These are phyloP conservation scores for Globisporangium ultimum DNA, from an alignment of 352 stramenopile genomes.

Conservation along the genomic window DNA sequence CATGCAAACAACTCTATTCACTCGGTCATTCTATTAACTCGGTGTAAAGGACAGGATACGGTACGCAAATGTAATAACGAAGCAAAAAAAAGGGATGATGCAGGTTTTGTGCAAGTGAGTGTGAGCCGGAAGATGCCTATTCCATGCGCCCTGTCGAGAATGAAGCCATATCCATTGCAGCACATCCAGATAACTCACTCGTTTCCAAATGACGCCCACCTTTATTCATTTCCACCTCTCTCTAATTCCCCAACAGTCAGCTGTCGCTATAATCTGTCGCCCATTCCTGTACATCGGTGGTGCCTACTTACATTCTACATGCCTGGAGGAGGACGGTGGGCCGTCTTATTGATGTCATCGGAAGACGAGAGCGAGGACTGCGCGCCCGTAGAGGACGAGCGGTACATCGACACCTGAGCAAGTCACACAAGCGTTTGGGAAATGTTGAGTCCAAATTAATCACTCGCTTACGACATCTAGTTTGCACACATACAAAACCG, in stretches of 20 bases:
- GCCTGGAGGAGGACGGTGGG: conserved; percentile 14
- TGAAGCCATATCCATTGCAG: neutral
- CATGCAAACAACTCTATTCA: too few species aligned
- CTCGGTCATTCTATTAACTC: too few species aligned
- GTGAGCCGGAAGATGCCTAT: too few species aligned
- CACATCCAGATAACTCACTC: neutral
- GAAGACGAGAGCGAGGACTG: neutral
- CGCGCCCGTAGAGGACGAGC: neutral
- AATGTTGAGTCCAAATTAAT: neutral
- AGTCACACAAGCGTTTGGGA: too few species aligned
- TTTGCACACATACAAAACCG: neutral
- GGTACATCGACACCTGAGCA: conserved; percentile 12
- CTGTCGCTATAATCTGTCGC: neutral
- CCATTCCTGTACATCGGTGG: too few species aligned
- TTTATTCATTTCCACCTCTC: too few species aligned
- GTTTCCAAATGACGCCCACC: too few species aligned
- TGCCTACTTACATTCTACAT: conserved; percentile 7
- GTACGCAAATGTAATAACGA: too few species aligned
- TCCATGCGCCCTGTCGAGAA: too few species aligned
- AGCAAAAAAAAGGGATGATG: too few species aligned
- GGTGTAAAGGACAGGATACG: too few species aligned
- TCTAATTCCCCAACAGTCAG: neutral
- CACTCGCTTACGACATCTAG: neutral
- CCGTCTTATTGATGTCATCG: neutral
- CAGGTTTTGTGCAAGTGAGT: too few species aligned